These are phyloP conservation scores for Ganoderma boninense DNA, from an alignment of 1,284 basidiomycete species.

Conservation along the genomic window DNA sequence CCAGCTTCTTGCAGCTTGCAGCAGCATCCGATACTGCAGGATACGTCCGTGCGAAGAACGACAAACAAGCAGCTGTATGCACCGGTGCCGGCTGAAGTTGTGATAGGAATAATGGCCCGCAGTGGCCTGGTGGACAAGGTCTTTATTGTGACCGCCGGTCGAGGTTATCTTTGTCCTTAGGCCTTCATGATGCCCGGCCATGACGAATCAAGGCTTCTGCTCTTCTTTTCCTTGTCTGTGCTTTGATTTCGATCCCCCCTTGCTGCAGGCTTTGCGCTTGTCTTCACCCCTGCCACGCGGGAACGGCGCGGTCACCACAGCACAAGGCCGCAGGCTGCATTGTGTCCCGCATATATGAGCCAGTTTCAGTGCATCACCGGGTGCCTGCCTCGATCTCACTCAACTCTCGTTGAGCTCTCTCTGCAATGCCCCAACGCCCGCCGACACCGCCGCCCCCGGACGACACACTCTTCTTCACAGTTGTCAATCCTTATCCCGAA, in stretches of 20 bases:
- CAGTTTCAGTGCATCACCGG: background rate
- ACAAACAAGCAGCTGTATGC: background rate
- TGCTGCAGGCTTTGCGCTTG: background rate
- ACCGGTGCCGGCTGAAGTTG: background rate
- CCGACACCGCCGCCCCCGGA: constrained; percentile 62
- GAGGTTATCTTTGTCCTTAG: background rate
- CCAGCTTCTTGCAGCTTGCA: background rate
- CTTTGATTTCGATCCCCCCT: background rate
- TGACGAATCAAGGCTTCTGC: background rate
- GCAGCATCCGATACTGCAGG: background rate
- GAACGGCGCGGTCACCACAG: background rate
- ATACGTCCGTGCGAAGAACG: background rate
- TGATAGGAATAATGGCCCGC: background rate
- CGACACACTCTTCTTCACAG: constrained; percentile 65
- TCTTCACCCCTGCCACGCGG: background rate
- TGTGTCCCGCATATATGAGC: background rate
- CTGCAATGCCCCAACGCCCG: constrained; percentile 63
- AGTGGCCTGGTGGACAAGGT: background rate
- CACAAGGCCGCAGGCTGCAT: background rate
- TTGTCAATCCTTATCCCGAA: constrained; percentile 69
- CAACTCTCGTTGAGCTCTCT: background rate
- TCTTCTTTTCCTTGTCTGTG: background rate
- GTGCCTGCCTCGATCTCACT: background rate
- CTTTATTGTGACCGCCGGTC: background rate
- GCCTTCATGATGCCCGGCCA: background rate